phyloP scores from a whole-genome alignment of 768 basidiomycete species.

The Trametes cubensis region DNA sequence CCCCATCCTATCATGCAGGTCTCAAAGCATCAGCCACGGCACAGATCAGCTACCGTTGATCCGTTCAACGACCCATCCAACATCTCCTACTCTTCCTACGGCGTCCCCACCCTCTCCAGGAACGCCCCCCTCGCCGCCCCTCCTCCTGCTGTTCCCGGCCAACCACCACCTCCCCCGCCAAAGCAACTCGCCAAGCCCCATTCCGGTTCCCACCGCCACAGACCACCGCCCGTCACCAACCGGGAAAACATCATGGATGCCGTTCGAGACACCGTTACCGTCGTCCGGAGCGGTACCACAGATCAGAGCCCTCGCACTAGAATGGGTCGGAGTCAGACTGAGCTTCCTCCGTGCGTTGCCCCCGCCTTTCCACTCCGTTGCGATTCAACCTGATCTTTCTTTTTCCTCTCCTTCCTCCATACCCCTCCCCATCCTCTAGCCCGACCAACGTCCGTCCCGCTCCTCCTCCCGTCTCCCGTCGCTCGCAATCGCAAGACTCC shows the following conservation, averaged over 20 bases:
- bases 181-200: conserved; percentile 41
- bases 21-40: conserved; percentile 31
- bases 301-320: conserved; percentile 49
- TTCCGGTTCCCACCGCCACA: conserved; percentile 27
- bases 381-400: conserved; percentile 19
- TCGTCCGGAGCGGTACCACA: conserved; percentile 42
- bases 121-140: conserved; percentile 27
- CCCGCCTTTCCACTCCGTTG: conserved; percentile 20
- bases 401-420: conserved; percentile 7
- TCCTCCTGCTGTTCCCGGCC: conserved; percentile 9
- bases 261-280: conserved; percentile 68
- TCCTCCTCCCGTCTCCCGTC: conserved; percentile 37
- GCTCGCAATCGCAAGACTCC: conserved; percentile 56
- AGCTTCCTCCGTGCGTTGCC: conserved; percentile 44
- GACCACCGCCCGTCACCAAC: conserved; percentile 29
- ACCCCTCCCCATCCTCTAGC: conserved; percentile 15
- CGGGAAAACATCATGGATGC: conserved; percentile 59
- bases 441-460: conserved; percentile 30
- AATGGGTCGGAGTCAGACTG: conserved; percentile 61
- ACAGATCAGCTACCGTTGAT: conserved; percentile 31
- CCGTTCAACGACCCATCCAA: conserved; percentile 36
- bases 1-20: conserved; percentile 31
- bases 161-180: conserved; percentile 40
- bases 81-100: conserved; percentile 36
- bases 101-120: conserved; percentile 34